Evolutionary conservation across 345 rosid species (phyloP).

Genomic region (Mercurialis annua): DNA sequence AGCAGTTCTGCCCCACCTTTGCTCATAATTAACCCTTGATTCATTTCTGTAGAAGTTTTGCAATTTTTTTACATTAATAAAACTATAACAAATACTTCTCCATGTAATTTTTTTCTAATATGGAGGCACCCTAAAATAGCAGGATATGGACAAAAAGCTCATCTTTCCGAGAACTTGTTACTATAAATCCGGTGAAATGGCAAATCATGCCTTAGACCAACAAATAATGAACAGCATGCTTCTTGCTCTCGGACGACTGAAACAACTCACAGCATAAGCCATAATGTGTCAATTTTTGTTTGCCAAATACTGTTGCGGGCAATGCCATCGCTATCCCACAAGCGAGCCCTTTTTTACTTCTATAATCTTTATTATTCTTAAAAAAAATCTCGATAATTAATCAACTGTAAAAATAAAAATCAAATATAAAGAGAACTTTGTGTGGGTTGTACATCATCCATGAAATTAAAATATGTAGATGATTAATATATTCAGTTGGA

Average conservation of each 20-base stretch:
- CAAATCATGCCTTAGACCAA: not conserved
- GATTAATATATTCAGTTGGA: not conserved
- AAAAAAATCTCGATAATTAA: not conserved
- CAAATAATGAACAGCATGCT: not conserved
- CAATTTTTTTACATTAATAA: not conserved
- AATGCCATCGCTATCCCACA: too few relatives aligned
- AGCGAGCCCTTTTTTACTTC: too few relatives aligned
- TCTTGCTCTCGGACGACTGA: not conserved
- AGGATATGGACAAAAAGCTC: not conserved
- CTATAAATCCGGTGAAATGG: not conserved
- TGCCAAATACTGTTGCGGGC: not conserved
- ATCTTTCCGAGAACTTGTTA: not conserved
- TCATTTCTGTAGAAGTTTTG: conserved; percentile 47
- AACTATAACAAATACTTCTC: not conserved
- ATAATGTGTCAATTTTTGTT: not conserved
- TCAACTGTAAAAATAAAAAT: not conserved
- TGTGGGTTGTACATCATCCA: not conserved
- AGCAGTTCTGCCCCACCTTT: conserved; percentile 79
- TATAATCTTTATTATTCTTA: not conserved
- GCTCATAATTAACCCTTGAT: conserved; percentile 81
- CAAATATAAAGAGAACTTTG: not conserved
- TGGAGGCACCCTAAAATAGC: not conserved
- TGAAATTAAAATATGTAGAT: not conserved
- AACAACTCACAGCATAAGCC: not conserved
- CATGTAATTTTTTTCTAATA: not conserved